Percentiles rank a stretch among this genome's conserved stretches.
These are phyloP conservation scores for Erigeron canadensis DNA, from an alignment of 129 eudicot genomes.

Conservation along the genomic window DNA sequence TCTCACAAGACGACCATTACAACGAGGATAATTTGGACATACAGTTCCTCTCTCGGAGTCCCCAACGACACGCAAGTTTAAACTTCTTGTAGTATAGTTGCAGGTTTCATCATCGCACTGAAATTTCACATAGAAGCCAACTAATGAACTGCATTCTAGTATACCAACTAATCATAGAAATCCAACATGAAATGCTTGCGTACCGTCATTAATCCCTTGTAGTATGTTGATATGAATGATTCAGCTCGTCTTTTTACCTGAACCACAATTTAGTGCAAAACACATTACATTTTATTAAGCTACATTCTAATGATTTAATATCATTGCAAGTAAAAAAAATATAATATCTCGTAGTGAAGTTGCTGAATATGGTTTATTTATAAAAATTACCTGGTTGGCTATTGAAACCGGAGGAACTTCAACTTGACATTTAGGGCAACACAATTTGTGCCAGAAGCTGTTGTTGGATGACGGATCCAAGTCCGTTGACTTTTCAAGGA, in stretches of 20 bases:
- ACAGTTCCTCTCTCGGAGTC: slow-evolving; percentile 90
- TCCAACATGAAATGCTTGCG: slow-evolving; percentile 9
- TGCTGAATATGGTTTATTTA: neutral
- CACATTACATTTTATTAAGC: neutral
- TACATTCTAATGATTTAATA: neutral
- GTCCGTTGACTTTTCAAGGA: slow-evolving; percentile 44
- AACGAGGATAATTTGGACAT: slow-evolving; percentile 91
- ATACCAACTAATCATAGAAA: neutral
- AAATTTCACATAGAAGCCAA: slow-evolving; percentile 2
- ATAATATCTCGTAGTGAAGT: neutral
- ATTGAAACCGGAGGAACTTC: slow-evolving; percentile 69
- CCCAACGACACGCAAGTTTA: slow-evolving; percentile 84
- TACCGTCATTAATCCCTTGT: slow-evolving; percentile 92
- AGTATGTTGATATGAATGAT: slow-evolving; percentile 70
- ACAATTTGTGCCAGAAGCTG: slow-evolving; percentile 63
- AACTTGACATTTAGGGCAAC: slow-evolving; percentile 82
- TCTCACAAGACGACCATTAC: slow-evolving; percentile 82
- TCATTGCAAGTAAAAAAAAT: neutral
- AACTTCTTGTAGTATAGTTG: slow-evolving; percentile 74
- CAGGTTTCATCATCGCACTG: slow-evolving; percentile 99
- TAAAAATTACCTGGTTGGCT: slow-evolving; percentile 76
- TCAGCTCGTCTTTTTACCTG: slow-evolving; percentile 94
- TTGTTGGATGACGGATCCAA: slow-evolving; percentile 29
- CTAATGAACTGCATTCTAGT: neutral
- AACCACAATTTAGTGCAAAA: slow-evolving; percentile 8